Evolutionary conservation across 805 yeast species (phyloP).

Genomic region (Starmerella sirachaensis): DNA sequence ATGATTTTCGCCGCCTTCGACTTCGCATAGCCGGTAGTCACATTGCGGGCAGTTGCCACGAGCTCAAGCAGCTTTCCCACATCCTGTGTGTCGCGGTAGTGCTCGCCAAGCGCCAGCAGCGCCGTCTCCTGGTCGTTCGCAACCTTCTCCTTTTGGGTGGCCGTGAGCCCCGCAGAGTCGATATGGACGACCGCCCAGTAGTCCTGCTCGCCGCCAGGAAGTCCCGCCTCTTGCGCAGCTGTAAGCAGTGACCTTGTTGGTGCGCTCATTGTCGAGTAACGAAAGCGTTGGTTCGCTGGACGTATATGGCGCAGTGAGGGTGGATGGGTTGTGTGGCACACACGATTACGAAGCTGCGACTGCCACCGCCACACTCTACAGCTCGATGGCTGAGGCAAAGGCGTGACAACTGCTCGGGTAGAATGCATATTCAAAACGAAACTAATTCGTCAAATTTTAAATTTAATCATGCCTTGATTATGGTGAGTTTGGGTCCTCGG

Average conservation of each 20-base stretch:
- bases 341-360: conserved; percentile 2
- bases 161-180: conserved; percentile 11
- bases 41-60: conserved; percentile 53
- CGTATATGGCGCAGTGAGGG: too few relatives aligned
- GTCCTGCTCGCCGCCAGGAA: conserved; percentile 17
- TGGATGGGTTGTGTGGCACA: conserved; percentile 2
- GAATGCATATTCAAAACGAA: too few relatives aligned
- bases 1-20: conserved; percentile 90
- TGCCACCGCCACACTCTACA: too few relatives aligned
- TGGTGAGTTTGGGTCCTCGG: too few relatives aligned
- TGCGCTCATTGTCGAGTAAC: conserved; percentile 3
- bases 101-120: conserved; percentile 60
- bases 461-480: too few relatives aligned
- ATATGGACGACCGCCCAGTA: conserved; percentile 17
- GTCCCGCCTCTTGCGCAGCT: conserved; percentile 19
- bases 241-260: conserved; percentile 27
- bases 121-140: conserved; percentile 54
- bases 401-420: too few relatives aligned
- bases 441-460: too few relatives aligned
- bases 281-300: background rate
- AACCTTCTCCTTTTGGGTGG: conserved; percentile 31
- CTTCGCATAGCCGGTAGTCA: conserved; percentile 75
- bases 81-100: conserved; percentile 43
- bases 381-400: too few relatives aligned
- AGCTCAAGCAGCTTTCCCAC: conserved; percentile 45